A percentile compares a stretch with the other conserved stretches of the same genome.
These are phyloP conservation scores for Digitaria exilis DNA, from an alignment of 202 grass and related monocot species.

Conservation along the genomic window DNA sequence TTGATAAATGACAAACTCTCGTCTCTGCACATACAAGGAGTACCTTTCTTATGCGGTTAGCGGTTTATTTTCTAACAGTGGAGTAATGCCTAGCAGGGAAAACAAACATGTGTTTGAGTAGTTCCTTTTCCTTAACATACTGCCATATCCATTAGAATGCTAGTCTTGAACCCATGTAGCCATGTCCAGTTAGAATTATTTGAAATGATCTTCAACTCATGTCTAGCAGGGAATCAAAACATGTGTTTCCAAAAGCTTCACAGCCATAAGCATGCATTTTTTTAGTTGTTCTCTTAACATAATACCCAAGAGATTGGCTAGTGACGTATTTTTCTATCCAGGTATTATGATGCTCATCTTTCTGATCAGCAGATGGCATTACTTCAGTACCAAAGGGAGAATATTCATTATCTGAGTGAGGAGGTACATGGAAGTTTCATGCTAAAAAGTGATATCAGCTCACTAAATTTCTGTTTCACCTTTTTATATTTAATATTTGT, in stretches of 20 bases:
- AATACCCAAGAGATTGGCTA: neutral
- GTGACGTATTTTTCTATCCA: conserved; percentile 41
- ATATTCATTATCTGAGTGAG: conserved; percentile 97
- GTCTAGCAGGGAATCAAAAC: neutral
- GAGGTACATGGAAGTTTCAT: conserved; percentile 59
- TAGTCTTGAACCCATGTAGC: neutral
- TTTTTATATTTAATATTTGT: conserved; percentile 26
- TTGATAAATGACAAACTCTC: neutral
- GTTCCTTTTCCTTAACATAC: neutral
- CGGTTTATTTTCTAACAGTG: conserved; percentile 3
- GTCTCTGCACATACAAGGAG: neutral
- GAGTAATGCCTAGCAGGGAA: neutral
- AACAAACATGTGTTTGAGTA: neutral
- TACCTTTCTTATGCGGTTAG: conserved; percentile 9
- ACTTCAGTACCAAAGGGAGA: conserved; percentile 97
- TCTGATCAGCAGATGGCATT: conserved; percentile 99
- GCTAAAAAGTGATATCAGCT: neutral
- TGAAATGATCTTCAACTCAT: conserved; percentile 22
- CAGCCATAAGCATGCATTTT: neutral
- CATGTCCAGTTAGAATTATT: too few species aligned
- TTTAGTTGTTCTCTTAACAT: conserved; percentile 10
- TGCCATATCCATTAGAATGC: neutral
- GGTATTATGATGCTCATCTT: conserved; percentile 84
- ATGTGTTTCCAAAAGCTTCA: conserved; percentile 15
- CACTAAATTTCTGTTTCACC: conserved; percentile 1